Conservation (phyloP, 1,139 yeast species). For the Arxiozyma slooffiae region DNA sequence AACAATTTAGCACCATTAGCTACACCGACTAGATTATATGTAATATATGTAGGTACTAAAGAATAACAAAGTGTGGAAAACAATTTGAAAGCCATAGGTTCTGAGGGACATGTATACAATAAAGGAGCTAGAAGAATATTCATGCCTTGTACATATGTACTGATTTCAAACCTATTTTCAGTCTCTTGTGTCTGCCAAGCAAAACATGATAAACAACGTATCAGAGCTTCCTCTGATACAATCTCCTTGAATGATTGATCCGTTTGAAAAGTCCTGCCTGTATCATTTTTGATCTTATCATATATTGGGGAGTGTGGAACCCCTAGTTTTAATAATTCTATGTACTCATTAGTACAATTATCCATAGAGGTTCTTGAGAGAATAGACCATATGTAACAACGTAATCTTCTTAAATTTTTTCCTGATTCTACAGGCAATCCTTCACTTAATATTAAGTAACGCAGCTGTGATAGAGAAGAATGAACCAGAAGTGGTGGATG, state of each 20-base stretch:
- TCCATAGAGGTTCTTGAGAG: slow-evolving; percentile 56
- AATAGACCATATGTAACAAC: slow-evolving; percentile 77
- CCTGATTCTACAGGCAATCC: slow-evolving; percentile 45
- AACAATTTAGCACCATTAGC: slow-evolving; percentile 65
- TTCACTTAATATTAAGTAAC: slow-evolving; percentile 70
- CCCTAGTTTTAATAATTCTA: slow-evolving; percentile 47
- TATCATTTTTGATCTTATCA: slow-evolving; percentile 73
- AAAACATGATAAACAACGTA: slow-evolving; percentile 62
- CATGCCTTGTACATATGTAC: slow-evolving; percentile 80
- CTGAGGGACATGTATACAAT: slow-evolving; percentile 65
- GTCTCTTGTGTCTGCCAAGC: slow-evolving; percentile 41
- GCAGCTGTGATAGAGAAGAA: slow-evolving; percentile 64
- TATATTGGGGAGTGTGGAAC: slow-evolving; percentile 42
- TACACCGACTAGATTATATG: slow-evolving; percentile 73
- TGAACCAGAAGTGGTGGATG: slow-evolving; percentile 40
- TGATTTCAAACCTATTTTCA: slow-evolving; percentile 10
- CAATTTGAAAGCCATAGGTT: slow-evolving; percentile 75
- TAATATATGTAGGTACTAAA: slow-evolving; percentile 69
- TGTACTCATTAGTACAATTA: slow-evolving; percentile 43
- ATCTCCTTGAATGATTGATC: slow-evolving; percentile 55
- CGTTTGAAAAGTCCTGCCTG: slow-evolving; percentile 75
- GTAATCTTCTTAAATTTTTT: slow-evolving; percentile 46
- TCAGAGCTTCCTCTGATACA: slow-evolving; percentile 60
- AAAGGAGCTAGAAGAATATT: slow-evolving; percentile 83
- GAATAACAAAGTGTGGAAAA: slow-evolving; percentile 33